Evolutionary conservation across 1,284 basidiomycete species (phyloP).

Genomic region (Puccinia polysora): DNA sequence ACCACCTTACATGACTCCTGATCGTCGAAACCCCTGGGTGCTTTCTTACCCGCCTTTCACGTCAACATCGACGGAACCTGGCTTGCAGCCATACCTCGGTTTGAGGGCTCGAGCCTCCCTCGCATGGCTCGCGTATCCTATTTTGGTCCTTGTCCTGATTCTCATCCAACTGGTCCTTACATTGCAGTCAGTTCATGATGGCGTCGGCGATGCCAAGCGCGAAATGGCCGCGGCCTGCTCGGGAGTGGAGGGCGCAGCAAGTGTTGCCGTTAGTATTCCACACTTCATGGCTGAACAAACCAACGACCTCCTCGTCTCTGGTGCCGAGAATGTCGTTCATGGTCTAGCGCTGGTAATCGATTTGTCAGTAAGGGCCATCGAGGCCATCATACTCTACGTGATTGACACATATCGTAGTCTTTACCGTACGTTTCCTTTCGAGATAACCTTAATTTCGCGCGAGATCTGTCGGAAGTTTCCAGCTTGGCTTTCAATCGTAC

Average conservation of each 20-base stretch:
- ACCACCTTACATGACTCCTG: conserved; percentile 30
- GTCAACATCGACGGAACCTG: neutral
- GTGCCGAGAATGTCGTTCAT: conserved; percentile 48
- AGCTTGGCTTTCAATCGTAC: neutral
- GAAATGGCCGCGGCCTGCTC: conserved; percentile 46
- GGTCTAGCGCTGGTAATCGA: conserved; percentile 47
- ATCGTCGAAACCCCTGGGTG: neutral
- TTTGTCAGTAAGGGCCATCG: conserved; percentile 49
- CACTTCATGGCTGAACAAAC: conserved; percentile 48
- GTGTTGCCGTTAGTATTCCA: conserved; percentile 48
- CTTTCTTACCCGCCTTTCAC: neutral
- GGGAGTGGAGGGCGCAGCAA: conserved; percentile 47
- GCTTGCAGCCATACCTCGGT: conserved; percentile 48
- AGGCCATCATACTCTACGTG: conserved; percentile 48
- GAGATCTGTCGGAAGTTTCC: neutral
- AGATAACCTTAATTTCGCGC: neutral
- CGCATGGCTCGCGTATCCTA: conserved; percentile 48
- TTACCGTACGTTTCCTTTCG: conserved; percentile 47
- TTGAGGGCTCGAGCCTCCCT: conserved; percentile 49
- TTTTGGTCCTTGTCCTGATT: conserved; percentile 49
- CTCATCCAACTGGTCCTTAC: conserved; percentile 47
- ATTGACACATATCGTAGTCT: conserved; percentile 50
- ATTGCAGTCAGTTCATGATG: conserved; percentile 45
- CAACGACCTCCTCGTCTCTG: conserved; percentile 46
- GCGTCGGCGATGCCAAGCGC: conserved; percentile 47